phyloP scores from a whole-genome alignment of 345 rosid species.

The Adansonia digitata region DNA sequence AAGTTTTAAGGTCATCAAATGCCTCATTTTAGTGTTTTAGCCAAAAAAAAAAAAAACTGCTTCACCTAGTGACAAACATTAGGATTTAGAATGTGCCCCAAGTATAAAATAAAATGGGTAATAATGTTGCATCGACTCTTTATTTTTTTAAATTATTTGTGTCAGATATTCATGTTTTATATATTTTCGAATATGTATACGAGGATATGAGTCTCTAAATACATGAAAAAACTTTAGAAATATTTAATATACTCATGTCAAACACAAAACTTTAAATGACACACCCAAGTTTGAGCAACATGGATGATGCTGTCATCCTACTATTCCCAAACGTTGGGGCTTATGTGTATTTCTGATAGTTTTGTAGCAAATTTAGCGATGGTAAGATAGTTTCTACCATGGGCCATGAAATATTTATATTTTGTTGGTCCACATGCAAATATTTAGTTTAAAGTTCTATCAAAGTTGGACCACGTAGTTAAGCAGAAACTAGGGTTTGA shows the following conservation, averaged over 20 bases:
- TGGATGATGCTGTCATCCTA: no score
- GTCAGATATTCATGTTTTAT: no score
- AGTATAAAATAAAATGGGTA: background rate
- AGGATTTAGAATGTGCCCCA: background rate
- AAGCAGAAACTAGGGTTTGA: background rate
- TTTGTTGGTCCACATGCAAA: background rate
- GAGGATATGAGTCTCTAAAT: no score
- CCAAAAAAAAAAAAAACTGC: background rate
- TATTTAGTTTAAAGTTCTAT: background rate
- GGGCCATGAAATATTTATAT: background rate
- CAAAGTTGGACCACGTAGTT: background rate
- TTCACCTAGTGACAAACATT: background rate
- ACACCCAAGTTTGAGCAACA: no score
- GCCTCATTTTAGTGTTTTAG: background rate
- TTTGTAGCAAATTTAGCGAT: background rate
- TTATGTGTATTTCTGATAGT: background rate
- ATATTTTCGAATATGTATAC: no score
- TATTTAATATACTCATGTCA: no score
- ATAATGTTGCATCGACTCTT: background rate
- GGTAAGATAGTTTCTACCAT: background rate
- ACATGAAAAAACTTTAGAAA: no score
- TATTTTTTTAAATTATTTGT: no score
- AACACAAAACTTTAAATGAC: no score
- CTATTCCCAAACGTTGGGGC: background rate
- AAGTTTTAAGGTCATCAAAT: background rate